A percentile compares a stretch with the other conserved stretches of the same genome.
phyloP scores from a whole-genome alignment of 768 basidiomycete species.

The Termitomyces sp. region DNA sequence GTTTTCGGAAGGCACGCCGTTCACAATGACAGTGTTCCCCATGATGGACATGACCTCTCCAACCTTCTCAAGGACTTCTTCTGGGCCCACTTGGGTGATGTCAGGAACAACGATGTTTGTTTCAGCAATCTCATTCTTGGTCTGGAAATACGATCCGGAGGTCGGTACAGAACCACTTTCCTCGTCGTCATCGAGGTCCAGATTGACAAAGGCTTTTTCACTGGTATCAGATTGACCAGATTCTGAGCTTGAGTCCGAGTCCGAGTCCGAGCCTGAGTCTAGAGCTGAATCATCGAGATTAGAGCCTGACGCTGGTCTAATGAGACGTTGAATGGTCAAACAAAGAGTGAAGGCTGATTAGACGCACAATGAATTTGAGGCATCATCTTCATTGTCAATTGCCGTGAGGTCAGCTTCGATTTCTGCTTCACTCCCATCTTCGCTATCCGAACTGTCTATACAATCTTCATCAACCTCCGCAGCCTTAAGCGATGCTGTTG shows the following conservation, averaged over 20 bases:
- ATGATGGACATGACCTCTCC: constrained; percentile 78
- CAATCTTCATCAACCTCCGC: constrained; percentile 31
- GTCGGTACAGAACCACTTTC: constrained; percentile 36
- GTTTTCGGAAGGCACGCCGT: constrained; percentile 45
- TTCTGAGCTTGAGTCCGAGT: constrained; percentile 35
- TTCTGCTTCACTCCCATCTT: constrained; percentile 64
- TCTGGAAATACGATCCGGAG: constrained; percentile 45
- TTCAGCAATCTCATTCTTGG: constrained; percentile 69
- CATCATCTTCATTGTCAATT: constrained; percentile 31
- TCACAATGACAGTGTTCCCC: constrained; percentile 68
- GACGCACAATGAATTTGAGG: constrained; percentile 19
- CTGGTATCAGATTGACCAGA: constrained; percentile 15
- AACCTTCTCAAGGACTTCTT: constrained; percentile 68
- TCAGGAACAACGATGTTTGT: constrained; percentile 56
- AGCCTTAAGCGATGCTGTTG: neutral
- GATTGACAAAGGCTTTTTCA: constrained; percentile 16
- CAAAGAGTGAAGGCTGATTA: constrained; percentile 5
- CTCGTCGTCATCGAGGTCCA: constrained; percentile 53
- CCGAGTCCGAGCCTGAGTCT: constrained; percentile 22
- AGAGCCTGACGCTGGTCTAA: constrained; percentile 8
- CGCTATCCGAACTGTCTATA: constrained; percentile 50
- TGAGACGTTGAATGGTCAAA: constrained; percentile 6
- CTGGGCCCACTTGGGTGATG: constrained; percentile 52
- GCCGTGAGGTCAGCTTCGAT: constrained; percentile 59
- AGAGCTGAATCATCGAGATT: constrained; percentile 9